Conservation (phyloP, 345 rosid genomes). For the Citrus trifoliata region DNA sequence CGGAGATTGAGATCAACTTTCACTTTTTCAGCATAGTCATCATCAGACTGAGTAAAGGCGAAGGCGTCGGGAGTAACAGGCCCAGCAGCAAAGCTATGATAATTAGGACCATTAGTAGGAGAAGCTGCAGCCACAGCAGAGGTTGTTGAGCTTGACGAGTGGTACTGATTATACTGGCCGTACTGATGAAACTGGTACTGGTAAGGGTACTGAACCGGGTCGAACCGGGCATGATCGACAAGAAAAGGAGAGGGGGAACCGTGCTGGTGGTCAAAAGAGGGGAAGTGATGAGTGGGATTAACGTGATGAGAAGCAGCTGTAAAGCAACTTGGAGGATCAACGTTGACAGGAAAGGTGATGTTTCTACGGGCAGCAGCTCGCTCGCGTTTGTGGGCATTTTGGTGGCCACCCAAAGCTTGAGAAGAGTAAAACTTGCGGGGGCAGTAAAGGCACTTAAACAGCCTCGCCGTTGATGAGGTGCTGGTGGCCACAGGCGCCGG, state of each 20-base stretch:
- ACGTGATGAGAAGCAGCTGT: neutral
- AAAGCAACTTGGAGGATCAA: neutral
- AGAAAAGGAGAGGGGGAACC: neutral
- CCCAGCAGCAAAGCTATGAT: neutral
- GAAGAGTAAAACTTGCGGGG: slow-evolving; percentile 88
- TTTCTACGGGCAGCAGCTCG: slow-evolving; percentile 79
- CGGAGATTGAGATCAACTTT: slow-evolving; percentile 49
- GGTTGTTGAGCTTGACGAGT: neutral
- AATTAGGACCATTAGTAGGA: neutral
- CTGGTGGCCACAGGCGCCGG: slow-evolving; percentile 17
- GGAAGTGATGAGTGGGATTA: slow-evolving; percentile 5
- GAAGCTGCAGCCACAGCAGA: neutral
- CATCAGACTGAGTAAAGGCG: neutral
- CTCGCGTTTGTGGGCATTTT: slow-evolving; percentile 95
- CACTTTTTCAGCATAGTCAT: slow-evolving; percentile 19
- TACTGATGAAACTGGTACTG: slow-evolving; percentile 6
- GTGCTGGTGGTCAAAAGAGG: slow-evolving; percentile 2
- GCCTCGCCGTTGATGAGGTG: slow-evolving; percentile 22
- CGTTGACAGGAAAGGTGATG: slow-evolving; percentile 19
- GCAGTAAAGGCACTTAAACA: slow-evolving; percentile 81
- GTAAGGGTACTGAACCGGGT: neutral
- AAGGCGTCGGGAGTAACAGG: slow-evolving; percentile 7
- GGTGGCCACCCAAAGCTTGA: slow-evolving; percentile 98
- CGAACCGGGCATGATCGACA: neutral
- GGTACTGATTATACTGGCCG: neutral